phyloP scores from a whole-genome alignment of 2,329 filamentous ascomycete genomes.

The Colletotrichum melonis region DNA sequence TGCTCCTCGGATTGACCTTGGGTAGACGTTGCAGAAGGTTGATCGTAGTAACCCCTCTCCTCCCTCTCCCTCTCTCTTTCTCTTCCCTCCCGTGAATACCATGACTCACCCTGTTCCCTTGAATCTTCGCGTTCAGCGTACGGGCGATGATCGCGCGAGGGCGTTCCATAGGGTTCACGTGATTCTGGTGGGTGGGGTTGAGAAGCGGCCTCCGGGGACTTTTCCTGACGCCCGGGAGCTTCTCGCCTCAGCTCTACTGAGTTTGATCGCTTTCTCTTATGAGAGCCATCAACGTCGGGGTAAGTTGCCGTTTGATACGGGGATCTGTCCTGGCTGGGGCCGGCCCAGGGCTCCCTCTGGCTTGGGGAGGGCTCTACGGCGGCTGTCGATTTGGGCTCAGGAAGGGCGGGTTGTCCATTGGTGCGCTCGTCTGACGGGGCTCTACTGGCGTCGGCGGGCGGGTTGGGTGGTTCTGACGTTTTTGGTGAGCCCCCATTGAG shows the following conservation, averaged over 20 bases:
- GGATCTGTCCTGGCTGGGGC: slow-evolving; percentile 53
- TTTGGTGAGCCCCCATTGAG: slow-evolving; percentile 64
- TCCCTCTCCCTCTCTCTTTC: slow-evolving; percentile 60
- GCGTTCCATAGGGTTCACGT: slow-evolving; percentile 55
- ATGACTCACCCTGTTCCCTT: slow-evolving; percentile 59
- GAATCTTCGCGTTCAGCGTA: slow-evolving; percentile 54
- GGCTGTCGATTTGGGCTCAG: slow-evolving; percentile 39
- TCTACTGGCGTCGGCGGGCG: slow-evolving; percentile 44
- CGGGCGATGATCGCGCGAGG: slow-evolving; percentile 57
- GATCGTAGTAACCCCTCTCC: slow-evolving; percentile 58
- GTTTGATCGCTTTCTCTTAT: slow-evolving; percentile 78
- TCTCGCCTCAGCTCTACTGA: slow-evolving; percentile 65
- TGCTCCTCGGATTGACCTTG: slow-evolving; percentile 64
- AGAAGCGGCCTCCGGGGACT: slow-evolving; percentile 47
- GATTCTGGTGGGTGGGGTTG: slow-evolving; percentile 48
- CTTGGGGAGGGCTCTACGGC: slow-evolving; percentile 41
- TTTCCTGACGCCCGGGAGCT: slow-evolving; percentile 42
- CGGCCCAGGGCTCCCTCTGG: slow-evolving; percentile 56
- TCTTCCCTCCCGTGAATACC: slow-evolving; percentile 60
- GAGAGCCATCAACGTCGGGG: slow-evolving; percentile 59
- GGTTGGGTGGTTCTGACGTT: slow-evolving; percentile 49
- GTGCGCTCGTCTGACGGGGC: slow-evolving; percentile 48
- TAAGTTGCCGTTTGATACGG: slow-evolving; percentile 53
- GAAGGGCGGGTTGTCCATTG: slow-evolving; percentile 37
- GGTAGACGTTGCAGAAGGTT: slow-evolving; percentile 56